These are phyloP conservation scores for Lentithecium fluviatile DNA, from an alignment of 495 filamentous ascomycete genomes.

Conservation along the genomic window DNA sequence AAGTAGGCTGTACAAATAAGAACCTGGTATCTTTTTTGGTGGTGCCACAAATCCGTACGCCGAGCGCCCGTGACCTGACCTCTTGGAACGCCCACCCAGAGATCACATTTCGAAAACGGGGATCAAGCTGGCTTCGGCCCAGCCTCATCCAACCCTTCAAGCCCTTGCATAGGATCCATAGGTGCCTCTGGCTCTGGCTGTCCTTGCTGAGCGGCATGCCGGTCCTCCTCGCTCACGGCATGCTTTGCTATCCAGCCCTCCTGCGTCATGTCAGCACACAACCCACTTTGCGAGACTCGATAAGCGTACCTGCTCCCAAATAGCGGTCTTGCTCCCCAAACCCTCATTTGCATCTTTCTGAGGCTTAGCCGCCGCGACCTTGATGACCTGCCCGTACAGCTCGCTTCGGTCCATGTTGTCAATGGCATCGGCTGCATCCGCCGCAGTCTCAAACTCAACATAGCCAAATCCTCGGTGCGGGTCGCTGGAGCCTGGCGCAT, in stretches of 20 bases:
- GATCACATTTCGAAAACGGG: neutral
- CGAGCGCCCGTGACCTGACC: neutral
- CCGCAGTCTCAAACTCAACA: slow-evolving; percentile 84
- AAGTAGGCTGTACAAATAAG: too few species aligned
- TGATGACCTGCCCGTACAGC: slow-evolving; percentile 89
- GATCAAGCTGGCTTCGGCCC: slow-evolving; percentile 66
- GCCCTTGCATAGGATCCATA: slow-evolving; percentile 91
- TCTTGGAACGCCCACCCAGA: too few species aligned
- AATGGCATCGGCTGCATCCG: slow-evolving; percentile 91
- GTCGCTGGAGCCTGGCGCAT: slow-evolving; percentile 64
- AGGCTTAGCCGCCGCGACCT: slow-evolving; percentile 86
- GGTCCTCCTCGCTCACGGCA: slow-evolving; percentile 85
- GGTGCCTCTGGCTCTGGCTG: slow-evolving; percentile 52
- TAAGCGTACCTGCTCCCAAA: slow-evolving; percentile 87
- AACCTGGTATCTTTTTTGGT: too few species aligned
- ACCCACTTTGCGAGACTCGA: neutral
- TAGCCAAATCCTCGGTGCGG: slow-evolving; percentile 93
- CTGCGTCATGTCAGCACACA: slow-evolving; percentile 52
- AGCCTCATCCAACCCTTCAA: slow-evolving; percentile 90
- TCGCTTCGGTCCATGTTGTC: slow-evolving; percentile 99
- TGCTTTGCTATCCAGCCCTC: slow-evolving; percentile 91
- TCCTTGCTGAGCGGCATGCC: slow-evolving; percentile 60
- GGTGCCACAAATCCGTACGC: too few species aligned
- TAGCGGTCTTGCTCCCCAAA: slow-evolving; percentile 87
- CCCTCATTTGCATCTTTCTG: slow-evolving; percentile 86